Percentiles rank a stretch among this genome's conserved stretches.
Conservation (phyloP, 306 rosid genomes). For the Malus fusca region DNA sequence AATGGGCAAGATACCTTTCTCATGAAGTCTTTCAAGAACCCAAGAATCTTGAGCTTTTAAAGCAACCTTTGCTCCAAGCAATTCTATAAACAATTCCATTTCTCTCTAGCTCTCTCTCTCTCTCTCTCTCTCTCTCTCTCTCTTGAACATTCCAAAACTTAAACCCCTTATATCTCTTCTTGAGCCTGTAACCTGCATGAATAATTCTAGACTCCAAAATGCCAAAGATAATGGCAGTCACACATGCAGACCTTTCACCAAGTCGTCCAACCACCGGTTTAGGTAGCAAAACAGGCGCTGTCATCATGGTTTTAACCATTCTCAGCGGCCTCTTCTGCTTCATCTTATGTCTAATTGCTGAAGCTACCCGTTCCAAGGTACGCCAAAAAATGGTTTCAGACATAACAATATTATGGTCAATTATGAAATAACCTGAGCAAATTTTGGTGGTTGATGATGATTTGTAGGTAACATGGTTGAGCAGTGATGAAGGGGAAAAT, state of each 20-base stretch:
- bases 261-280: slow-evolving; percentile 40
- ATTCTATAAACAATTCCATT: slow-evolving; percentile 39
- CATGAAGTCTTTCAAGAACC: slow-evolving; percentile 26
- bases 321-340: slow-evolving; percentile 68
- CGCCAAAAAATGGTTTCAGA: not conserved
- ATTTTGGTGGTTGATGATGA: slow-evolving; percentile 1
- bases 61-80: slow-evolving; percentile 91
- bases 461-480: slow-evolving; percentile 54
- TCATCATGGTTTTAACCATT: slow-evolving; percentile 50
- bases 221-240: slow-evolving; percentile 58
- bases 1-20: slow-evolving; percentile 12
- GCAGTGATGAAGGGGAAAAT: slow-evolving; percentile 19
- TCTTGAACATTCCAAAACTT: not conserved
- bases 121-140: not conserved
- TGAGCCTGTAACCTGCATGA: not conserved
- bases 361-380: slow-evolving; percentile 91
- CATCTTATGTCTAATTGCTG: slow-evolving; percentile 79
- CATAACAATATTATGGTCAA: not conserved
- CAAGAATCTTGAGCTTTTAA: slow-evolving; percentile 58
- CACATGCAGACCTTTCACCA: slow-evolving; percentile 87
- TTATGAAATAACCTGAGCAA: not conserved
- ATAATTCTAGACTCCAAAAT: slow-evolving; percentile 10
- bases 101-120: not conserved
- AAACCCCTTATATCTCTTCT: not conserved
- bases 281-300: slow-evolving; percentile 65